Percentiles rank a stretch among this genome's conserved stretches.
phyloP scores from a whole-genome alignment of 1,284 basidiomycete genomes.

The Ustilago hordei region DNA sequence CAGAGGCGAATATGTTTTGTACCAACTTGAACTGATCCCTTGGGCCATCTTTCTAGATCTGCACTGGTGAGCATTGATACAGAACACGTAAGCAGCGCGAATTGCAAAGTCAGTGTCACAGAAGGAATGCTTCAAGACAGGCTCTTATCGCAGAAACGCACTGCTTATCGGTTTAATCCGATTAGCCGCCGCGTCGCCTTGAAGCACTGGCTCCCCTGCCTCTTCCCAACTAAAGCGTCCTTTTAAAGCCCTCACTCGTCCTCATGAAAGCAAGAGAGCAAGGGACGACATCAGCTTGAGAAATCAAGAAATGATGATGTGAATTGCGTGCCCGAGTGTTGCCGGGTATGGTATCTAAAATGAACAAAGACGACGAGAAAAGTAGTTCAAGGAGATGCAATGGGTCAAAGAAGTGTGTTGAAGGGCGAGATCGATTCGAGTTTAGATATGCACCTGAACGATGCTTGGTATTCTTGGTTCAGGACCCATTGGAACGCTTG shows the following conservation, averaged over 20 bases:
- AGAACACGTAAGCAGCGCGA: too few species aligned
- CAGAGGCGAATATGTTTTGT: background rate
- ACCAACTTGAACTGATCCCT: too few species aligned
- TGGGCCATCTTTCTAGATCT: too few species aligned
- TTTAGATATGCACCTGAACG: too few species aligned
- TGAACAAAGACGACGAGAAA: slow-evolving; percentile 1
- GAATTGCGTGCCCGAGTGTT: background rate
- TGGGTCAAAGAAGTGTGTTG: background rate
- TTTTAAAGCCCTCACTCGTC: too few species aligned
- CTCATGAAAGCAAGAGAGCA: too few species aligned
- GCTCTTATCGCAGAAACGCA: background rate
- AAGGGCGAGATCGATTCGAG: background rate
- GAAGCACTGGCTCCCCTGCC: too few species aligned
- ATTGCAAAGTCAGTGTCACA: too few species aligned
- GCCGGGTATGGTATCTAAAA: slow-evolving; percentile 13
- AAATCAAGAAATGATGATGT: too few species aligned
- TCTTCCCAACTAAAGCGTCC: too few species aligned
- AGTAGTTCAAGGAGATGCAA: background rate
- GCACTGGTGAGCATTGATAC: too few species aligned
- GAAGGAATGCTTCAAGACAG: background rate
- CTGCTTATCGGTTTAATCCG: background rate
- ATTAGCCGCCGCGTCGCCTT: background rate
- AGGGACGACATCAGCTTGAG: too few species aligned
- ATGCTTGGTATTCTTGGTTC: background rate
- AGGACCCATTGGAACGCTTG: slow-evolving; percentile 14